Percentiles rank a stretch among this genome's conserved stretches.
Evolutionary conservation across 768 basidiomycete genomes (phyloP).

Genomic region (Phaffia tasmanica): DNA sequence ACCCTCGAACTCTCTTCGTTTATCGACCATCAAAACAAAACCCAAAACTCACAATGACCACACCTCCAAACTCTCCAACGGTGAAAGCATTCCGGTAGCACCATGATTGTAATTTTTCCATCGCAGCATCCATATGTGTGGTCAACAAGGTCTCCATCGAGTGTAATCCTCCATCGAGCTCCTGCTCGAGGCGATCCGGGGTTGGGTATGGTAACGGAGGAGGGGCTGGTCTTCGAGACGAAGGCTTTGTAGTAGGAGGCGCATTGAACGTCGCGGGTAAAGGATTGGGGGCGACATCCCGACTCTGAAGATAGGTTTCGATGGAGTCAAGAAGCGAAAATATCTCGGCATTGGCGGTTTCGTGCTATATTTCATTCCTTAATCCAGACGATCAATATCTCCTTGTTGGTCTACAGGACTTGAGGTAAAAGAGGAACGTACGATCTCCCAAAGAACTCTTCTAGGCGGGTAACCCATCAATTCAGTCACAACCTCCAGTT

Average conservation of each 20-base stretch:
- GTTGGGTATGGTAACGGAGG: not conserved
- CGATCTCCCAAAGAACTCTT: constrained; percentile 24
- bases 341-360: constrained; percentile 25
- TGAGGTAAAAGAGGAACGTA: not conserved
- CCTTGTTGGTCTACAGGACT: not conserved
- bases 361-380: constrained; percentile 7
- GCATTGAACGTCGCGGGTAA: constrained; percentile 2
- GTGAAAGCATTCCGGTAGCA: constrained; percentile 23
- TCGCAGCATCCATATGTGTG: constrained; percentile 19
- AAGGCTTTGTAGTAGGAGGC: not conserved
- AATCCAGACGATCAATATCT: not conserved
- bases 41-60: constrained; percentile 18
- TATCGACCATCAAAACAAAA: too few species aligned
- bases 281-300: not conserved
- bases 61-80: constrained; percentile 18
- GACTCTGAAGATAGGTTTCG: constrained; percentile 16
- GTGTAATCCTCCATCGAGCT: constrained; percentile 20
- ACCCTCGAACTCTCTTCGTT: too few species aligned
- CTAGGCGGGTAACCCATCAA: constrained; percentile 21
- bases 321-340: constrained; percentile 18
- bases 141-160: constrained; percentile 21
- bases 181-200: constrained; percentile 15
- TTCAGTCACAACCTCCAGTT: constrained; percentile 24
- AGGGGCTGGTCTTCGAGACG: not conserved
- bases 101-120: constrained; percentile 20